A percentile compares a stretch with the other conserved stretches of the same genome.
Conservation (phyloP, 2,329 filamentous ascomycete species). For the Bimuria novae-zelandiae region DNA sequence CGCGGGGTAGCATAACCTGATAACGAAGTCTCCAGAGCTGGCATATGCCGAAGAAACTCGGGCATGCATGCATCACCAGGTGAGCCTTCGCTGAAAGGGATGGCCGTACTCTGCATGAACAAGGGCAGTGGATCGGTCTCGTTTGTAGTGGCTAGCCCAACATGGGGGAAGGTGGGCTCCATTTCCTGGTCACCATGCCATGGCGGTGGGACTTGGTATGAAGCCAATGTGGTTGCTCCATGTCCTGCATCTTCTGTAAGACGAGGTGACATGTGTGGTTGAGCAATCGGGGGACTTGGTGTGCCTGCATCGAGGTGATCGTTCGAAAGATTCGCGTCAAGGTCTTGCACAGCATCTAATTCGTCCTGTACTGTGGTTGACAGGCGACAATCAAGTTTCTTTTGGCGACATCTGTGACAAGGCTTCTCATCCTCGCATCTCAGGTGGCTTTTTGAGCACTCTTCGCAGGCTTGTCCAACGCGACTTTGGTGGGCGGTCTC, state of each 20-base stretch:
- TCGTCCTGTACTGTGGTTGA: constrained; percentile 3
- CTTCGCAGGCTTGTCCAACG: constrained; percentile 55
- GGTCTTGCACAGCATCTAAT: constrained; percentile 36
- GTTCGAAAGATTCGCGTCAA: constrained; percentile 37
- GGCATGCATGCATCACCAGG: constrained; percentile 28
- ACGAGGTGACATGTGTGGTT: background rate
- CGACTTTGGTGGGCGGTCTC: constrained; percentile 33
- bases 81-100: constrained; percentile 14
- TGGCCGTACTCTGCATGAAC: background rate
- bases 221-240: background rate
- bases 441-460: constrained; percentile 57
- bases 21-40: constrained; percentile 30
- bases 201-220: background rate
- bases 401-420: constrained; percentile 57
- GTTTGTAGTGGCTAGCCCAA: background rate
- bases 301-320: constrained; percentile 21
- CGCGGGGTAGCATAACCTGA: constrained; percentile 51
- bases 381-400: constrained; percentile 51
- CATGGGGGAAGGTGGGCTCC: background rate
- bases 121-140: background rate
- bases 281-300: background rate
- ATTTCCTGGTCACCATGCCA: background rate
- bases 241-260: background rate
- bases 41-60: constrained; percentile 39
- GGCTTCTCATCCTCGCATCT: constrained; percentile 61